Conservation (phyloP, 495 filamentous ascomycete genomes). For the Hyaloscypha finlandica region DNA sequence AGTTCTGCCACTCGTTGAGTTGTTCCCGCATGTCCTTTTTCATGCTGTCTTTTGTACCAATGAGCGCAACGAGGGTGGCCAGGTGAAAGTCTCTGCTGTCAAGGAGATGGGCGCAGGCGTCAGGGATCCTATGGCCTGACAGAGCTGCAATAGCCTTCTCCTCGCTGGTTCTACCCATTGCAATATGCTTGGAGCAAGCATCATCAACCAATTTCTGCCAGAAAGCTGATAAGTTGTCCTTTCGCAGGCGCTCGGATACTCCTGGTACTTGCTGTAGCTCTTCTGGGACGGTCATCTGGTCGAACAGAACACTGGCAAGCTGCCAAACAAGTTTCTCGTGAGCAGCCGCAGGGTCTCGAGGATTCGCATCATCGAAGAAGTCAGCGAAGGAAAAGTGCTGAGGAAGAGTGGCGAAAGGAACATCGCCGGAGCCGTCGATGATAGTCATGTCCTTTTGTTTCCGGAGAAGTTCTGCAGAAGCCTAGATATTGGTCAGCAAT, state of each 20-base stretch:
- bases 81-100: slow-evolving; percentile 74
- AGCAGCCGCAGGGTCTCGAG: slow-evolving; percentile 28
- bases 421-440: slow-evolving; percentile 38
- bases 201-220: slow-evolving; percentile 64
- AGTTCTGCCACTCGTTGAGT: slow-evolving; percentile 79
- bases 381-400: slow-evolving; percentile 41
- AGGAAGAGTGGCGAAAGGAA: slow-evolving; percentile 46
- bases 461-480: slow-evolving; percentile 36
- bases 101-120: slow-evolving; percentile 78
- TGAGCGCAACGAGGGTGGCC: slow-evolving; percentile 78
- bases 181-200: slow-evolving; percentile 52
- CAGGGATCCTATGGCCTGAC: slow-evolving; percentile 71
- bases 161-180: slow-evolving; percentile 59
- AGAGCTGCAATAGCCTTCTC: slow-evolving; percentile 83
- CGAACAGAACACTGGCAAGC: slow-evolving; percentile 84
- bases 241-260: slow-evolving; percentile 40
- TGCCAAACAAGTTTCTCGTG: slow-evolving; percentile 71
- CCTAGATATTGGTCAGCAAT: slow-evolving; percentile 6
- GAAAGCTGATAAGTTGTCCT: slow-evolving; percentile 58
- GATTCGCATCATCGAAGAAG: slow-evolving; percentile 36
- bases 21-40: slow-evolving; percentile 73
- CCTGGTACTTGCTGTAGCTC: slow-evolving; percentile 46
- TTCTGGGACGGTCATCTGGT: slow-evolving; percentile 58
- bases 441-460: slow-evolving; percentile 44
- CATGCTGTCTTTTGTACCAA: slow-evolving; percentile 66